Percentiles rank a stretch among this genome's conserved stretches.
Conservation (phyloP, 2,329 filamentous ascomycete species). For the Colletotrichum acutatum region DNA sequence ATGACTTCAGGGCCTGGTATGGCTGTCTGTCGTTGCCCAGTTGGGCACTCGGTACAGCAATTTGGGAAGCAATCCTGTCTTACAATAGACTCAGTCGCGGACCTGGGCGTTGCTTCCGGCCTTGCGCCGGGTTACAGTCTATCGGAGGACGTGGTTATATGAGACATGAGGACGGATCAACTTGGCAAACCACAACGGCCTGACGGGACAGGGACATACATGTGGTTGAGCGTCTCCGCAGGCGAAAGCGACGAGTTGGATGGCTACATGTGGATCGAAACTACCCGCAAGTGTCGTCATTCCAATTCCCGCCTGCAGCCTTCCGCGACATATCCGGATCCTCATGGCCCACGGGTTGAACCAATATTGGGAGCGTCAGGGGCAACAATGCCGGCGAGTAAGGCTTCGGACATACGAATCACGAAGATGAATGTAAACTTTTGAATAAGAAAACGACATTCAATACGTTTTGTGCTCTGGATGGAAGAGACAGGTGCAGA, state of each 20-base stretch:
- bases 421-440: background rate
- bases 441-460: background rate
- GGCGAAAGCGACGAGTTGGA: background rate
- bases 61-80: background rate
- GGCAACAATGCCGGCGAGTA: background rate
- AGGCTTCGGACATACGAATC: background rate
- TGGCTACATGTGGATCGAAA: conserved; percentile 16
- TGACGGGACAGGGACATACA: conserved; percentile 16
- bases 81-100: background rate
- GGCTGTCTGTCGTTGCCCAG: background rate
- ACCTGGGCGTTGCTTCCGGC: background rate
- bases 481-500: background rate
- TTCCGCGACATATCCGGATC: conserved; percentile 4
- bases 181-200: conserved; percentile 13
- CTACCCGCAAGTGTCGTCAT: conserved; percentile 31
- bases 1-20: background rate
- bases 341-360: background rate
- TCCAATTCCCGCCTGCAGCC: conserved; percentile 18
- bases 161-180: conserved; percentile 3
- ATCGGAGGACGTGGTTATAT: background rate
- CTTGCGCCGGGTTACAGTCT: conserved; percentile 15
- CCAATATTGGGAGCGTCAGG: conserved; percentile 5
- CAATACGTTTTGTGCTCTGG: background rate
- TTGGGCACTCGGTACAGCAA: background rate
- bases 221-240: background rate